Conservation (phyloP, 768 basidiomycete species). For the Boletus rubropictus region DNA sequence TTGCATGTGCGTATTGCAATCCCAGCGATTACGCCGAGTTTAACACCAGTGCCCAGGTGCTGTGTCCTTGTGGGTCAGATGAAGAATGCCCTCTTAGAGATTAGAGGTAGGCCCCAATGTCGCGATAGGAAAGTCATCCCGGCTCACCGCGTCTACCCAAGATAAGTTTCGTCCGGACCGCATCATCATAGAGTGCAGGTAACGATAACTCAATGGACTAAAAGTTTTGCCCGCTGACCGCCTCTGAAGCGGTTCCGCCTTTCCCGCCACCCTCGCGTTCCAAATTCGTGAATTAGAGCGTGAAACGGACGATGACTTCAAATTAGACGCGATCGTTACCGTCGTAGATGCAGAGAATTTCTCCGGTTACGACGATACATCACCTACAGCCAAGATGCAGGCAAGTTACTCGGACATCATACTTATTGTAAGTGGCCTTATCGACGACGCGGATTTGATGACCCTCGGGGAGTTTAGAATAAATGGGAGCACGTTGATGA, state of each 20-base stretch:
- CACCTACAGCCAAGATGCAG: slow-evolving; percentile 88
- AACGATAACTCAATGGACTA: slow-evolving; percentile 17
- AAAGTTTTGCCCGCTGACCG: neutral
- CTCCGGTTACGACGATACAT: slow-evolving; percentile 85
- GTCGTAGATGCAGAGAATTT: slow-evolving; percentile 93
- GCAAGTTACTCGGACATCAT: slow-evolving; percentile 94
- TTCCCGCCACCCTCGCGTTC: slow-evolving; percentile 91
- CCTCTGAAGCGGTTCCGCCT: slow-evolving; percentile 73
- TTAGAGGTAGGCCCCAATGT: slow-evolving; percentile 50
- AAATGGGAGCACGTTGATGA: slow-evolving; percentile 88
- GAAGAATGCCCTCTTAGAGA: slow-evolving; percentile 85
- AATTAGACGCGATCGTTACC: slow-evolving; percentile 86
- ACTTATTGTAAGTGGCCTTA: slow-evolving; percentile 54
- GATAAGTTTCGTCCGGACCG: slow-evolving; percentile 83
- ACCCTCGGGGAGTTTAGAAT: slow-evolving; percentile 44
- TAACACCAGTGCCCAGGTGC: slow-evolving; percentile 47
- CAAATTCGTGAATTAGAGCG: slow-evolving; percentile 88
- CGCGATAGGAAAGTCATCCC: neutral
- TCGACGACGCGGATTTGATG: neutral
- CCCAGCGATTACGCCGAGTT: neutral
- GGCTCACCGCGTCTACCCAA: slow-evolving; percentile 31
- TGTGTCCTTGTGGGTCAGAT: slow-evolving; percentile 94
- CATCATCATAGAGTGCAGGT: slow-evolving; percentile 96
- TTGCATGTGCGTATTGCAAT: slow-evolving; percentile 61
- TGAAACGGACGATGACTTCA: slow-evolving; percentile 68